A percentile compares a stretch with the other conserved stretches of the same genome.
phyloP scores from a whole-genome alignment of 148 eudicot genomes.

The Polygonum aviculare region DNA sequence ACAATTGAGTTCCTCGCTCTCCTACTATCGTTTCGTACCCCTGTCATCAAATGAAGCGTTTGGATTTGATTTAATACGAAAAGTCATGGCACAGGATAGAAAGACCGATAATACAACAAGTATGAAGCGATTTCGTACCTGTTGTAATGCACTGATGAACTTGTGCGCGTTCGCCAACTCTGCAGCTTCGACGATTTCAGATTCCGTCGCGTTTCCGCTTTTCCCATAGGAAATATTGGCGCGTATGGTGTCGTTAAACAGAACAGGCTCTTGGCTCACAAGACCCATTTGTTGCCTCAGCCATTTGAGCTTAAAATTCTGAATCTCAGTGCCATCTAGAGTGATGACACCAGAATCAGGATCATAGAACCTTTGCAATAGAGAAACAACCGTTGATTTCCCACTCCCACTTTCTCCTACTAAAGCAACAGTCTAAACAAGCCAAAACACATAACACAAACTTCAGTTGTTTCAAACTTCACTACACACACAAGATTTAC shows the following conservation, averaged over 20 bases:
- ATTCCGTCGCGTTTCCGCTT: constrained; percentile 48
- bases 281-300: constrained; percentile 77
- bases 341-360: constrained; percentile 54
- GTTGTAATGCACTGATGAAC: constrained; percentile 51
- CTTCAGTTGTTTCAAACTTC: not conserved
- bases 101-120: not conserved
- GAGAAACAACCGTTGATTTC: constrained; percentile 65
- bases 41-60: constrained; percentile 19
- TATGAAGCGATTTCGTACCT: constrained; percentile 26
- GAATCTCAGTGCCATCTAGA: constrained; percentile 59
- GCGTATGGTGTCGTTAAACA: constrained; percentile 57
- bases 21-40: constrained; percentile 71
- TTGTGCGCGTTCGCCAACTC: constrained; percentile 69
- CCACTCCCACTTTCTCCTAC: constrained; percentile 88
- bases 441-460: not conserved
- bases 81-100: not conserved
- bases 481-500: not conserved
- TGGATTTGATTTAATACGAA: not conserved
- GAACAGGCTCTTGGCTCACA: constrained; percentile 70
- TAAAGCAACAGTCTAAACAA: constrained; percentile 49
- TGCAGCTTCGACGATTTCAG: constrained; percentile 52
- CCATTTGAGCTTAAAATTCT: constrained; percentile 57
- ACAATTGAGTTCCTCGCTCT: constrained; percentile 63
- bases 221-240: constrained; percentile 69
- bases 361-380: constrained; percentile 65